phyloP scores from a whole-genome alignment of 768 basidiomycete genomes.

The Leucosporidium yakuticum region DNA sequence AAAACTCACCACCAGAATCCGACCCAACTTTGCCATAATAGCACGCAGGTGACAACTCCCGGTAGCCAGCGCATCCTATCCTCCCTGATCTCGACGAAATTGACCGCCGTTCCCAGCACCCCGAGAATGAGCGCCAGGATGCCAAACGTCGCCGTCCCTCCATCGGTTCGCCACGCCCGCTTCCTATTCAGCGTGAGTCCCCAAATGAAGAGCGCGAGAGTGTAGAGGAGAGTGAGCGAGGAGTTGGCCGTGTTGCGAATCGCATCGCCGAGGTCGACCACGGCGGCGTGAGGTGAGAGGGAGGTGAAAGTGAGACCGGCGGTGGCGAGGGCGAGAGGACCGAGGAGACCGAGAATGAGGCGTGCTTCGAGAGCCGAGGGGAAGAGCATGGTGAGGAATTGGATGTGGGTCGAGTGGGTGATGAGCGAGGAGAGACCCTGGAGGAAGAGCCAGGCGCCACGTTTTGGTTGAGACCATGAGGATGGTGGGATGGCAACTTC shows the following conservation, averaged over 20 bases:
- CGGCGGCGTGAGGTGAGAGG: conserved; percentile 49
- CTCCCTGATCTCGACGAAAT: conserved; percentile 80
- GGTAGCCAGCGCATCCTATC: conserved; percentile 91
- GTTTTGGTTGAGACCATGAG: conserved; percentile 60
- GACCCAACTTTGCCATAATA: conserved; percentile 80
- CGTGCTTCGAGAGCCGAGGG: conserved; percentile 82
- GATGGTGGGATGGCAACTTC: conserved; percentile 23
- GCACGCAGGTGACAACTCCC: conserved; percentile 77
- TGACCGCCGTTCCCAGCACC: conserved; percentile 71
- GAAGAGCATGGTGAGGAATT: conserved; percentile 90
- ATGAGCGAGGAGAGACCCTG: conserved; percentile 75
- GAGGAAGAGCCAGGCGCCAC: conserved; percentile 77
- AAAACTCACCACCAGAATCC: conserved; percentile 37
- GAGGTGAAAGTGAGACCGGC: conserved; percentile 78
- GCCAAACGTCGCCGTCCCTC: conserved; percentile 92
- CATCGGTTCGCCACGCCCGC: conserved; percentile 92
- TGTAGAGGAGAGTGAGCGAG: conserved; percentile 90
- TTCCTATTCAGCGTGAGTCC: conserved; percentile 80
- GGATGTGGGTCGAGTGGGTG: conserved; percentile 85
- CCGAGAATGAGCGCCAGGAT: conserved; percentile 76
- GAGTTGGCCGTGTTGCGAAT: conserved; percentile 93
- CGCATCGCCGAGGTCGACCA: conserved; percentile 59
- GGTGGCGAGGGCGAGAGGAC: conserved; percentile 74
- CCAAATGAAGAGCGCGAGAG: conserved; percentile 82
- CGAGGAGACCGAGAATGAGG: conserved; percentile 73